Evolutionary conservation across 2,329 filamentous ascomycete genomes (phyloP).

Genomic region (Gaeumannomyces sp.): DNA sequence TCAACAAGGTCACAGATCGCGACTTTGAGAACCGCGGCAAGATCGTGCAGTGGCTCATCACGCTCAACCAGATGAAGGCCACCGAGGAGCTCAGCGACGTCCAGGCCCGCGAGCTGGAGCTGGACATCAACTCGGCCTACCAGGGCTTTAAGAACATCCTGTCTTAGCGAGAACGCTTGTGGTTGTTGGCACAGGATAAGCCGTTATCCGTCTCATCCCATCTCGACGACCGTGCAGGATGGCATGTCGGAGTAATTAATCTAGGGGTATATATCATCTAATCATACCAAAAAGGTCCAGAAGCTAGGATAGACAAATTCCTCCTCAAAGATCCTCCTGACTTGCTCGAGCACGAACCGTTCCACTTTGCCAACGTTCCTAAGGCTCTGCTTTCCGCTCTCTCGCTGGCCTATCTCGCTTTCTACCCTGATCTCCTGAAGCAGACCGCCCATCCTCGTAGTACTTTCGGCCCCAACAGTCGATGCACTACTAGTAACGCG

Average conservation of each 20-base stretch:
- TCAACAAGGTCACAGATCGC: conserved; percentile 91
- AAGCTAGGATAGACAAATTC: conserved; percentile 98
- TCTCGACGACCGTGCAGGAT: not conserved
- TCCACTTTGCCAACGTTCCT: conserved; percentile 99
- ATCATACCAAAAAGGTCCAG: conserved; percentile 90
- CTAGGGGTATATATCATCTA: not conserved
- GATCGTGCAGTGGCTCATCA: conserved; percentile 98
- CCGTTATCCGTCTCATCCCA: not conserved
- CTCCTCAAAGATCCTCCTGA: conserved; percentile 94
- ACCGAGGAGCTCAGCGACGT: conserved; percentile 84
- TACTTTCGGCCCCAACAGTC: not conserved
- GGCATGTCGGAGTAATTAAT: not conserved
- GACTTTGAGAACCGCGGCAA: conserved; percentile 95
- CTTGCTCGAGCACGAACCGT: conserved; percentile 93
- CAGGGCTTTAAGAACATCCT: conserved; percentile 84
- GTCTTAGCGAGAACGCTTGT: conserved; percentile 31
- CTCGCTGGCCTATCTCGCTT: conserved; percentile 92
- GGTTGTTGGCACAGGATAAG: no score
- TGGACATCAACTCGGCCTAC: conserved; percentile 93
- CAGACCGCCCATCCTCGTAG: conserved; percentile 58
- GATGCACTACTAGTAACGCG: not conserved
- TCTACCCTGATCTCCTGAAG: conserved; percentile 93
- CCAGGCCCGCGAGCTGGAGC: conserved; percentile 79
- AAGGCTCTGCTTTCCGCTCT: conserved; percentile 85
- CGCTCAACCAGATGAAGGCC: conserved; percentile 95